Evolutionary conservation across 257 asterid genomes (phyloP).

Genomic region (Fraxinus cuspidata): DNA sequence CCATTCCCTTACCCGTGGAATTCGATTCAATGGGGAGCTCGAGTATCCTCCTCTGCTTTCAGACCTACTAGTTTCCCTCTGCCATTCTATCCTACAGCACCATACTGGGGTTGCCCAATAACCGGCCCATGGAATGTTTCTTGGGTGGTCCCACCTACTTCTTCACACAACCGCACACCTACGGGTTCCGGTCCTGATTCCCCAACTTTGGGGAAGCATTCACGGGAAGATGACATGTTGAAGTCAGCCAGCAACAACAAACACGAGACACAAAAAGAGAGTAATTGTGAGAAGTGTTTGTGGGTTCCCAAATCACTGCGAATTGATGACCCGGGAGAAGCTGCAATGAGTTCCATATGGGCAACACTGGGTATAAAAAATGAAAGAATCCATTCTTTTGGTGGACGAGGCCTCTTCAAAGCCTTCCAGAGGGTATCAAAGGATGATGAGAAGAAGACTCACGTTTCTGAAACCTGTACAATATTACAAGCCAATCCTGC

Average conservation of each 20-base stretch:
- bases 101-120: conserved; percentile 21
- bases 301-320: conserved; percentile 82
- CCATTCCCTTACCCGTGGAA: conserved; percentile 46
- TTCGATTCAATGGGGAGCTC: conserved; percentile 42
- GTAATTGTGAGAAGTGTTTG: conserved; percentile 46
- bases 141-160: conserved; percentile 32
- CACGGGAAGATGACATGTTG: conserved; percentile 46
- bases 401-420: conserved; percentile 55
- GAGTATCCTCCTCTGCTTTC: conserved; percentile 35
- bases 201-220: conserved; percentile 55
- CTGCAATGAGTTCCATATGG: conserved; percentile 86
- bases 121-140: conserved; percentile 44
- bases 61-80: conserved; percentile 44
- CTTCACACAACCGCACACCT: conserved; percentile 27
- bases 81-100: conserved; percentile 50
- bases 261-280: conserved; percentile 33
- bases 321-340: conserved; percentile 66
- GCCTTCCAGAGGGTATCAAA: conserved; percentile 51
- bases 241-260: conserved; percentile 18
- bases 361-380: conserved; percentile 62
- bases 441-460: conserved; percentile 35
- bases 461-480: conserved; percentile 43
- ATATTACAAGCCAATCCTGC: conserved; percentile 91
- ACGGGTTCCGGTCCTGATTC: conserved; percentile 39
- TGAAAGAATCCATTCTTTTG: conserved; percentile 40